Conservation (phyloP, 2,329 filamentous ascomycete species). For the Cercospora nicotianae region DNA sequence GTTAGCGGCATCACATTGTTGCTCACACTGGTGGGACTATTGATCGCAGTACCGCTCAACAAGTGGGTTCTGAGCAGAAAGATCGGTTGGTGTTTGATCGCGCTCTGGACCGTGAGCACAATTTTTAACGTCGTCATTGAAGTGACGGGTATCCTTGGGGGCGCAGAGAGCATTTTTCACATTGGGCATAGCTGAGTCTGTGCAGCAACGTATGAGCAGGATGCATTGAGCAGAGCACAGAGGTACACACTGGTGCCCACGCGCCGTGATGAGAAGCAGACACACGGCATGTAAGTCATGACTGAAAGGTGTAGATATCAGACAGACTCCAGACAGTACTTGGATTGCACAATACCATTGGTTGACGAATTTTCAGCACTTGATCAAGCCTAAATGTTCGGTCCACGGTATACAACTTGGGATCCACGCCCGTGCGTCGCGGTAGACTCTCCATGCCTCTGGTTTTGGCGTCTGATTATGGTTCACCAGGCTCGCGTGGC, state of each 20-base stretch:
- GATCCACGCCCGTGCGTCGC: background rate
- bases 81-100: slow-evolving; percentile 79
- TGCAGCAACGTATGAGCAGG: background rate
- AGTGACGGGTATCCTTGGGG: slow-evolving; percentile 46
- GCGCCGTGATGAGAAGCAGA: background rate
- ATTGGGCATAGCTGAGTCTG: slow-evolving; percentile 9
- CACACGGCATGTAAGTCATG: background rate
- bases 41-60: slow-evolving; percentile 81
- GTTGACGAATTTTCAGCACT: background rate
- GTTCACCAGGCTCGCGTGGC: background rate
- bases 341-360: background rate
- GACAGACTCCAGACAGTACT: background rate
- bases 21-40: slow-evolving; percentile 72
- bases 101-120: slow-evolving; percentile 78
- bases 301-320: background rate
- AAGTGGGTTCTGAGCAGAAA: slow-evolving; percentile 79
- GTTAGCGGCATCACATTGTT: slow-evolving; percentile 83
- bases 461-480: background rate
- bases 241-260: background rate
- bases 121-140: slow-evolving; percentile 79
- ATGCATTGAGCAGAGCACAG: background rate
- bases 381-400: background rate
- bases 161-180: slow-evolving; percentile 17
- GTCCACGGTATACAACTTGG: background rate
- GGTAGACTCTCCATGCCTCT: background rate